These are phyloP conservation scores for Zizania latifolia DNA, from an alignment of 176 grass and related monocot species.

Conservation along the genomic window DNA sequence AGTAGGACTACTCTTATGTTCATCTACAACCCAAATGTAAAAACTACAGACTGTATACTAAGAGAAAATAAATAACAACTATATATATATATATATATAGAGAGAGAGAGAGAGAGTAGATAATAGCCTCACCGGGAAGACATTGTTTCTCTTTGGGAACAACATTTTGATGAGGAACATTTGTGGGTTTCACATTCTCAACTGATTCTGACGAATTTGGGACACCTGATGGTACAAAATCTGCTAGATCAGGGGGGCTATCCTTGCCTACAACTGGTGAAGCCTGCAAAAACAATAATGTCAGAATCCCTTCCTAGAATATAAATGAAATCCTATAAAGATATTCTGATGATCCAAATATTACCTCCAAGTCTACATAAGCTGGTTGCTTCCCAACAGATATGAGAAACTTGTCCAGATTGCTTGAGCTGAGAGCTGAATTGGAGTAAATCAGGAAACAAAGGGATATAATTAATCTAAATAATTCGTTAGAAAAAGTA, in stretches of 20 bases:
- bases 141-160: slow-evolving; percentile 42
- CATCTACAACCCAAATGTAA: not conserved
- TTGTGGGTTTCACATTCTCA: slow-evolving; percentile 35
- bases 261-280: slow-evolving; percentile 77
- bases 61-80: not conserved
- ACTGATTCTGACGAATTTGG: slow-evolving; percentile 32
- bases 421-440: slow-evolving; percentile 67
- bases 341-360: slow-evolving; percentile 7
- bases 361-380: slow-evolving; percentile 91
- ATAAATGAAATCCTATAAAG: slow-evolving; percentile 8
- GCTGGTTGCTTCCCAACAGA: slow-evolving; percentile 77
- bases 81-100: not conserved
- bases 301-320: slow-evolving; percentile 2
- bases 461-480: not conserved
- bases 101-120: not conserved
- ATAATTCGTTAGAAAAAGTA: not conserved
- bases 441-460: slow-evolving; percentile 14
- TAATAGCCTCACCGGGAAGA: slow-evolving; percentile 38
- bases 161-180: slow-evolving; percentile 36
- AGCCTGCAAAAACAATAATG: slow-evolving; percentile 50
- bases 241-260: slow-evolving; percentile 80
- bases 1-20: not conserved
- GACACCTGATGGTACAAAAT: slow-evolving; percentile 57
- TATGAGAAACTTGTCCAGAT: slow-evolving; percentile 86
- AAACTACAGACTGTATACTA: not conserved